Percentiles rank a stretch among this genome's conserved stretches.
Conservation (phyloP, 1,139 yeast genomes). For the Yamadazyma jaroonii region DNA sequence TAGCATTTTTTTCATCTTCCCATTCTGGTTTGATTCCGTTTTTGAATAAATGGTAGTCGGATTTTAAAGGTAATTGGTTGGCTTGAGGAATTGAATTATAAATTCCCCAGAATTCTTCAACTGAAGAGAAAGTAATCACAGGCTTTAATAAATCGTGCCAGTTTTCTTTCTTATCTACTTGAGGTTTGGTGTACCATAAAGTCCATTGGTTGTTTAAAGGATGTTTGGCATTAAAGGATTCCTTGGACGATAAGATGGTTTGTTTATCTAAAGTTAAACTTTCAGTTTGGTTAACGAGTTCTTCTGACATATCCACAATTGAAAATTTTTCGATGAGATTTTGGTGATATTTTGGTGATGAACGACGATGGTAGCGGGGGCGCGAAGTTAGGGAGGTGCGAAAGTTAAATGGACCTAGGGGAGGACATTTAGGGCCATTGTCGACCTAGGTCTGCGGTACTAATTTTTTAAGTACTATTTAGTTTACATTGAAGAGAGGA, state of each 20-base stretch:
- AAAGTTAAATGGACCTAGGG: too few relatives aligned
- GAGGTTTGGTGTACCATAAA: conserved; percentile 96
- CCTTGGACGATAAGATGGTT: conserved; percentile 66
- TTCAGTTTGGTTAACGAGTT: conserved; percentile 53
- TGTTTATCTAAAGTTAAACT: conserved; percentile 48
- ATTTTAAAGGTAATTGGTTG: conserved; percentile 82
- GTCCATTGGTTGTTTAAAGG: conserved; percentile 95
- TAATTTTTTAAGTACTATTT: too few relatives aligned
- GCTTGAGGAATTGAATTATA: conserved; percentile 93
- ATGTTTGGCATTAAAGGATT: conserved; percentile 78
- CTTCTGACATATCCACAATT: conserved; percentile 41
- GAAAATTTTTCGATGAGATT: conserved; percentile 15
- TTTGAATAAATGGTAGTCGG: conserved; percentile 95
- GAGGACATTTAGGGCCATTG: too few relatives aligned
- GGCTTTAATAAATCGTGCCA: conserved; percentile 95
- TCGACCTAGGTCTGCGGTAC: too few relatives aligned
- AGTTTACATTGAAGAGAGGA: too few relatives aligned
- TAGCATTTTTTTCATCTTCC: conserved; percentile 87
- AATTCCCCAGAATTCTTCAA: conserved; percentile 99
- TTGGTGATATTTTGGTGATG: too few relatives aligned
- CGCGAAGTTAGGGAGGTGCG: too few relatives aligned
- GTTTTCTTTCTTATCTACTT: conserved; percentile 72
- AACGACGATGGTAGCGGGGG: too few relatives aligned
- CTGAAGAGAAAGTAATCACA: conserved; percentile 86
- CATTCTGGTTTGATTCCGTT: conserved; percentile 97